Conservation (phyloP, 441 rosid genomes). For the Populus hybrid region DNA sequence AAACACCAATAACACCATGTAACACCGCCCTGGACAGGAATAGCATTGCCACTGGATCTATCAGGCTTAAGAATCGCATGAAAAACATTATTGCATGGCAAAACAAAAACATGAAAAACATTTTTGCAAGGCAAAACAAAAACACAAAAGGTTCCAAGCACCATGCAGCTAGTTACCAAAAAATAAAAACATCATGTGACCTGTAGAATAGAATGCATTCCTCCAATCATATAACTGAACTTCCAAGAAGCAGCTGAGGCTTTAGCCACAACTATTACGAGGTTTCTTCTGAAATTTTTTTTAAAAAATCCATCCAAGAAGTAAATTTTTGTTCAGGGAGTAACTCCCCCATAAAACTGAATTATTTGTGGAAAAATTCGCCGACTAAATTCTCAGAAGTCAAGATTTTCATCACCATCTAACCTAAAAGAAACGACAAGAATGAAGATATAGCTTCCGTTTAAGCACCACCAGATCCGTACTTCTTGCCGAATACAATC, state of each 20-base stretch:
- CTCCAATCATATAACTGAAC: constrained; percentile 2
- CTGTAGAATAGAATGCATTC: background rate
- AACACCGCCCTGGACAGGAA: no score
- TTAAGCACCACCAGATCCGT: constrained; percentile 73
- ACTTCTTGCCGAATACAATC: constrained; percentile 75
- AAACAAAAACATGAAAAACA: background rate
- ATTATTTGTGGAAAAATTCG: constrained; percentile 25
- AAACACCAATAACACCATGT: no score
- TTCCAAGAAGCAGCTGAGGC: constrained; percentile 13
- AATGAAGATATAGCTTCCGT: background rate
- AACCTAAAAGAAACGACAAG: background rate
- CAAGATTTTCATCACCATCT: constrained; percentile 37
- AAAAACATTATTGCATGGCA: background rate
- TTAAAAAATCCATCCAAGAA: constrained; percentile 29
- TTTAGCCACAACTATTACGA: constrained; percentile 21
- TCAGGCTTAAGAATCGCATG: no score
- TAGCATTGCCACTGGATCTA: no score
- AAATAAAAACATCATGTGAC: background rate
- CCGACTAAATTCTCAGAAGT: constrained; percentile 17
- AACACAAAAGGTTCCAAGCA: background rate
- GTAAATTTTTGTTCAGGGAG: constrained; percentile 27
- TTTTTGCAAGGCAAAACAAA: background rate
- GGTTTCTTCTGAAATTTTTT: constrained; percentile 4
- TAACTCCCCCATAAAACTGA: constrained; percentile 21
- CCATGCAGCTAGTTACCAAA: background rate